These are phyloP conservation scores for Sphaceloma murrayae DNA, from an alignment of 2,329 filamentous ascomycete species.

Conservation along the genomic window DNA sequence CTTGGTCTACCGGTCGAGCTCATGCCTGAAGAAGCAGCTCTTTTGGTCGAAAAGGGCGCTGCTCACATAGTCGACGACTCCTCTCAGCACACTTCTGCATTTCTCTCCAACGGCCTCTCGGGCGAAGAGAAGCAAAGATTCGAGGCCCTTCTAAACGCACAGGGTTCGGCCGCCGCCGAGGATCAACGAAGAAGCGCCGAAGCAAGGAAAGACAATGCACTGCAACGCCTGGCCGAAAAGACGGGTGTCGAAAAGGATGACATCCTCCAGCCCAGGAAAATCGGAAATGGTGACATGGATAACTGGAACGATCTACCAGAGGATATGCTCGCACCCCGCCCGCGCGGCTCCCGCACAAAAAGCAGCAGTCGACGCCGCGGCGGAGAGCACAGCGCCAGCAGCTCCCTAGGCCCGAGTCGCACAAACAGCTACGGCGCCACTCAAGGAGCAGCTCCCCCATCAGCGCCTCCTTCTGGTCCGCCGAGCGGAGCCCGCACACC, in stretches of 20 bases:
- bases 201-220: conserved; percentile 39
- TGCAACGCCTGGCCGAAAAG: conserved; percentile 48
- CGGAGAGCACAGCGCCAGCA: conserved; percentile 14
- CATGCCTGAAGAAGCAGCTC: conserved; percentile 77
- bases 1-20: conserved; percentile 80
- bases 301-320: conserved; percentile 21
- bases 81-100: conserved; percentile 55
- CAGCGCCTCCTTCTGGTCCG: conserved; percentile 7
- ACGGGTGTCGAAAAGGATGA: conserved; percentile 28
- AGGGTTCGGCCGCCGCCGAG: conserved; percentile 44
- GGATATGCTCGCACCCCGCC: conserved; percentile 18
- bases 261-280: conserved; percentile 35
- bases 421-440: not conserved
- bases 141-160: conserved; percentile 45
- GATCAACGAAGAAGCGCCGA: conserved; percentile 40
- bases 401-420: conserved; percentile 9
- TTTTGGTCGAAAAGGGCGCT: conserved; percentile 66
- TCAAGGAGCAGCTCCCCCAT: not conserved
- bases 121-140: conserved; percentile 53
- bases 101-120: conserved; percentile 43
- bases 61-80: conserved; percentile 76
- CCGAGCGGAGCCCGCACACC: conserved; percentile 12
- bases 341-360: conserved; percentile 3
- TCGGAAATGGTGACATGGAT: conserved; percentile 38
- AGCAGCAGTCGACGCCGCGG: conserved; percentile 5